phyloP scores from a whole-genome alignment of 148 eudicot genomes.

The Chenopodium berlandieri region DNA sequence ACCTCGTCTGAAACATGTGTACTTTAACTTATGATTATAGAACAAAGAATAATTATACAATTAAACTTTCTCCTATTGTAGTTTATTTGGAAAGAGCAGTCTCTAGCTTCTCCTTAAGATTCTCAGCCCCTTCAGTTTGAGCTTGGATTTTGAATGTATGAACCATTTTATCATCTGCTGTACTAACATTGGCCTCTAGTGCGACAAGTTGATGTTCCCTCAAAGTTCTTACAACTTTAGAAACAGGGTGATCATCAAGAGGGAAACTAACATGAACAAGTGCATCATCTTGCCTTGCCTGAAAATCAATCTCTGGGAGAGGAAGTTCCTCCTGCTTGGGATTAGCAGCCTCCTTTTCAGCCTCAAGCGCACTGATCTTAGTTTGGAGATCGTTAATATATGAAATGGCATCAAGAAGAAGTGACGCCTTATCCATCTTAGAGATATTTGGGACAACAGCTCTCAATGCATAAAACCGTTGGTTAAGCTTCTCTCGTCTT shows the following conservation, averaged over 20 bases:
- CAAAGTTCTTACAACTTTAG: conserved; percentile 53
- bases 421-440: conserved; percentile 97
- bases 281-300: conserved; percentile 58
- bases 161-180: conserved; percentile 65
- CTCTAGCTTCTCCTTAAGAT: conserved; percentile 59
- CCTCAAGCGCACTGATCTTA: conserved; percentile 62
- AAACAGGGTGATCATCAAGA: conserved; percentile 77
- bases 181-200: conserved; percentile 57
- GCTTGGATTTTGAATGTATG: conserved; percentile 72
- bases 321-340: conserved; percentile 32
- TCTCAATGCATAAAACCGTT: conserved; percentile 88
- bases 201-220: conserved; percentile 59
- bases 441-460: conserved; percentile 96
- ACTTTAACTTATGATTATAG: conserved; percentile 2
- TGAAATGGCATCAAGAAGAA: conserved; percentile 88
- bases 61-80: background rate
- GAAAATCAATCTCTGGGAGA: conserved; percentile 64
- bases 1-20: background rate
- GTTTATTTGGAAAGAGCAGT: conserved; percentile 55
- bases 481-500: conserved; percentile 92
- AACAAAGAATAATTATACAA: conserved; percentile 11
- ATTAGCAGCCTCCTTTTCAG: conserved; percentile 54
- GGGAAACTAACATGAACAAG: conserved; percentile 73
- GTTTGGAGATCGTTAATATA: conserved; percentile 80
- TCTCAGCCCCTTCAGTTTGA: conserved; percentile 51